Evolutionary conservation across 2,329 filamentous ascomycete species (phyloP).

Genomic region (Fusarium acutatum): DNA sequence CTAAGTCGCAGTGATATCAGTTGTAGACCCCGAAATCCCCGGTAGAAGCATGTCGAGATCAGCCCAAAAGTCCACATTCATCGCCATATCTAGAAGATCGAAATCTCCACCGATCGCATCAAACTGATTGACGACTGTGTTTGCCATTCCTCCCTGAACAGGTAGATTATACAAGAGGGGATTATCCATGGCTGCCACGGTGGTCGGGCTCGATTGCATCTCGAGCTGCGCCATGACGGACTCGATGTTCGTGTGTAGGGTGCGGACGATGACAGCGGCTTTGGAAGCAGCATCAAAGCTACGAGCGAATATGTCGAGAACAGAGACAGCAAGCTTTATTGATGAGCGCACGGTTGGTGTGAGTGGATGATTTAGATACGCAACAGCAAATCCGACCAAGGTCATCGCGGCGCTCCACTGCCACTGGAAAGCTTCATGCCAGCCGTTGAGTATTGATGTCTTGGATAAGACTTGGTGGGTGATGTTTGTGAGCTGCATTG

Average conservation of each 20-base stretch:
- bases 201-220: not conserved
- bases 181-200: accelerated
- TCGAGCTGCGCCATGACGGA: constrained; percentile 4
- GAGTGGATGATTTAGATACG: not conserved
- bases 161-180: not conserved
- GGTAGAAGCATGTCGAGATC: constrained; percentile 6
- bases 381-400: not conserved
- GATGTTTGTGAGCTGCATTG: not conserved
- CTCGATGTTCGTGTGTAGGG: constrained; percentile 3
- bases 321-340: not conserved
- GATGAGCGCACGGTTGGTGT: not conserved
- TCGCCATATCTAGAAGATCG: constrained; percentile 12
- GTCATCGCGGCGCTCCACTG: constrained; percentile 16
- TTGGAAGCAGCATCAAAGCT: constrained; percentile 8
- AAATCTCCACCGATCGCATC: not conserved
- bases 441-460: not conserved
- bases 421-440: constrained; percentile 18
- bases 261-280: not conserved
- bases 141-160: accelerated
- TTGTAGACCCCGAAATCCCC: not conserved
- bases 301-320: not conserved
- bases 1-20: not conserved
- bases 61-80: constrained; percentile 17
- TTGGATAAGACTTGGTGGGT: not conserved
- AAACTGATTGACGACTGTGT: not conserved